These are phyloP conservation scores for Cladosporium sp. DNA, from an alignment of 2,329 filamentous ascomycete species.

Conservation along the genomic window DNA sequence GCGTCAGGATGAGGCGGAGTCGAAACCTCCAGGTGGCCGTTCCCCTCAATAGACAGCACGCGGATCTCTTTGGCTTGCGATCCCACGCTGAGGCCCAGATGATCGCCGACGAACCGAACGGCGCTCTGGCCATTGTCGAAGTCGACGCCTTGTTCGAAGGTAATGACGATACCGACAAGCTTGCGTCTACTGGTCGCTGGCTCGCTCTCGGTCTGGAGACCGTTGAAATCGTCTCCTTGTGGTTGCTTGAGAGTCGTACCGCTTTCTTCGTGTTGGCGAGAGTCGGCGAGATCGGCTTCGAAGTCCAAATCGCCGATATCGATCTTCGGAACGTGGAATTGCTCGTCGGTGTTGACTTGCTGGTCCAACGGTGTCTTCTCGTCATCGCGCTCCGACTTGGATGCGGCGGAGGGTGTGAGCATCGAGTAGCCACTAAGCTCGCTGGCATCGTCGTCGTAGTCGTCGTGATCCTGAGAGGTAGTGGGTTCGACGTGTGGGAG, in stretches of 20 bases:
- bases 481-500: background rate
- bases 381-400: background rate
- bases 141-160: background rate
- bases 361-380: background rate
- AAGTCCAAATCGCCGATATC: background rate
- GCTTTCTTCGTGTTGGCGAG: too few relatives aligned
- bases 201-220: background rate
- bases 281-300: background rate
- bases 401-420: background rate
- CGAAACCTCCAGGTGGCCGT: background rate
- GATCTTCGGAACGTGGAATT: background rate
- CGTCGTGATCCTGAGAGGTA: background rate
- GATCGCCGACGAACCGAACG: background rate
- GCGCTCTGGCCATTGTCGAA: background rate
- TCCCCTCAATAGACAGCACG: background rate
- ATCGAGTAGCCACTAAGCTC: background rate
- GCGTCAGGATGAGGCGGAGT: background rate
- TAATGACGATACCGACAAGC: background rate
- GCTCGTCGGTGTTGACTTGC: background rate
- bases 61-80: background rate
- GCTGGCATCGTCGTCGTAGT: background rate
- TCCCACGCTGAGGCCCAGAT: background rate
- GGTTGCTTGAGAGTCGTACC: background rate
- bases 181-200: background rate
- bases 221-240: background rate